Conservation (phyloP, 2,329 filamentous ascomycete species). For the Calonectria pseudoreteaudii region DNA sequence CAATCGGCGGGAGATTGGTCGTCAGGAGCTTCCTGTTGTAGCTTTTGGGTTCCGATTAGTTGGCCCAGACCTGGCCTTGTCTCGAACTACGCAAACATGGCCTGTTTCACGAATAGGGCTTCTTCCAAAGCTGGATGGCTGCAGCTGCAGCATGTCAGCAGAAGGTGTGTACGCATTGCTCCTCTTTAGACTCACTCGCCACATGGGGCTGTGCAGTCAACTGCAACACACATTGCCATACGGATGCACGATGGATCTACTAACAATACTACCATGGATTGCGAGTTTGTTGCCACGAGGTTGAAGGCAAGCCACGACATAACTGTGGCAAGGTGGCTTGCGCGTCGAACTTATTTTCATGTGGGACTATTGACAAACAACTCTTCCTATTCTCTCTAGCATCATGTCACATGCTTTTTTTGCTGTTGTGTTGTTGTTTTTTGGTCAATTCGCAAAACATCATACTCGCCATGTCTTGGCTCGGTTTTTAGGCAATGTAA, state of each 20-base stretch:
- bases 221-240: background rate
- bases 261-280: background rate
- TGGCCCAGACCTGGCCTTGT: background rate
- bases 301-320: slow-evolving; percentile 31
- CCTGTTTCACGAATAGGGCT: background rate
- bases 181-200: background rate
- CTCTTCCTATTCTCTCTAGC: background rate
- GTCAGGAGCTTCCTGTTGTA: background rate
- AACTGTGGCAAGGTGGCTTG: slow-evolving; percentile 45
- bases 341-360: slow-evolving; percentile 29
- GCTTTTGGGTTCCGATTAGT: background rate
- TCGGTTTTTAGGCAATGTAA: background rate
- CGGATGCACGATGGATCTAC: background rate
- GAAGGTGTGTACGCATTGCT: background rate
- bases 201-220: slow-evolving; percentile 5
- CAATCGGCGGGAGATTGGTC: background rate
- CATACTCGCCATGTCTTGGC: background rate
- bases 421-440: too few relatives aligned
- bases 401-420: background rate
- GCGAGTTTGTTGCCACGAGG: slow-evolving; percentile 9
- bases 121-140: background rate
- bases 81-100: background rate
- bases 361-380: background rate
- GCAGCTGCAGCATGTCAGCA: background rate
- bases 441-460: background rate